Base-by-base conservation (phyloP, 169 alveolate genomes). In the Plasmodium inui region DNA sequence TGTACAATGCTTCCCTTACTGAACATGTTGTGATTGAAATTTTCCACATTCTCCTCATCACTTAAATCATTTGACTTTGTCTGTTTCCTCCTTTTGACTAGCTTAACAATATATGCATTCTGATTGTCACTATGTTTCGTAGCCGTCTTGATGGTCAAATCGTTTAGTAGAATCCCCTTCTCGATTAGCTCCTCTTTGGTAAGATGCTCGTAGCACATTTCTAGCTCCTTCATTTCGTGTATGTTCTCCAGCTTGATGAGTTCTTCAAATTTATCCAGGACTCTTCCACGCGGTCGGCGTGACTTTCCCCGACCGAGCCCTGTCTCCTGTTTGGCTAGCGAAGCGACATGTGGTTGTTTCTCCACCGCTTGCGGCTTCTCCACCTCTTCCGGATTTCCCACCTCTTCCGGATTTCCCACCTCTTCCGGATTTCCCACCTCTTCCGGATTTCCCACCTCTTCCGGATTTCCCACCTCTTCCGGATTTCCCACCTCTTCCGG, bases 11-110 rank as follows among this genome's bases (percentile, higher is more conserved):
- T 61, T 12, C 94, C 94, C 46, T 88, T 88, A 44, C 89, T 39
- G 70, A 88, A 79, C 73, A 79, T 39, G 26, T 88, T 78, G 22
- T 76, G 73, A 30, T 50, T 37, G 26, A 88, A 88, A 34, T 88
- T 88, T n/a, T 88, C 94, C n/a, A 88, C 8, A 57, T 88, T 88
- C 5, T 88, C 94, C 1, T 88, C 94, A 61, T 88, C 94, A 26
- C 94, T 88, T 67, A 88, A 17, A 79, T 88, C 94, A 57, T 88
- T 88, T 0, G 86, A 41, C 10, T 88, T 81, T 8, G 50, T 34
- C 26, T 78, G 22, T 88, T 57, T 88, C 55, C 50, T 88, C 17
- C 82, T 88, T 32, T 53, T 88, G 8, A 88, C 94, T 67, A 88
- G 50, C 37, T 88, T 88, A 5, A 88, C 2, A 14, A 88, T 57